phyloP scores from a whole-genome alignment of 495 filamentous ascomycete genomes.

The Talaromyces nanjingensis region DNA sequence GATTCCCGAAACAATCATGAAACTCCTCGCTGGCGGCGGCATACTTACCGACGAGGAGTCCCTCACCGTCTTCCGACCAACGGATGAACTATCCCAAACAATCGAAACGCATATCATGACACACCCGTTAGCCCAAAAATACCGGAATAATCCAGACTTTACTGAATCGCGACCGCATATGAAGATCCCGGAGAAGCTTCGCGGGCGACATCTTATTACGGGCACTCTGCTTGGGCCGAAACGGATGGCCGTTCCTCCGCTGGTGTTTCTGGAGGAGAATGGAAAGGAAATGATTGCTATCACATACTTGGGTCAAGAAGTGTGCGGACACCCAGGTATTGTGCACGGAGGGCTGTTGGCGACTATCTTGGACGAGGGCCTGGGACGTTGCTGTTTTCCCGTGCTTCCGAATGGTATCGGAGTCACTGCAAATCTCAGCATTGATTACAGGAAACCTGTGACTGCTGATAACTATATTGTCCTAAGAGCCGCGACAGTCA shows the following conservation, averaged over 20 bases:
- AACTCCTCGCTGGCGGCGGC: conserved; percentile 36
- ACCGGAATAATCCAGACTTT: conserved; percentile 63
- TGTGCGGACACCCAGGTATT: conserved; percentile 90
- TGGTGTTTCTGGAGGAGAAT: conserved; percentile 61
- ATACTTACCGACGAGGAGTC: conserved; percentile 65
- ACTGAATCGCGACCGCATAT: conserved; percentile 78
- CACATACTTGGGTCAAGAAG: conserved; percentile 68
- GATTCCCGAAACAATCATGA: conserved; percentile 17
- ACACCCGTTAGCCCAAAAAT: conserved; percentile 60
- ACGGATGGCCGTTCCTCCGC: conserved; percentile 75
- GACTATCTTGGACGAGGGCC: conserved; percentile 85
- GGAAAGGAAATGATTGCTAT: conserved; percentile 71
- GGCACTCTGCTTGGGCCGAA: conserved; percentile 71
- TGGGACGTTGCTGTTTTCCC: conserved; percentile 85
- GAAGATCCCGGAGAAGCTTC: conserved; percentile 64
- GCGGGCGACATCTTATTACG: conserved; percentile 70
- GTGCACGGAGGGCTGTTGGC: conserved; percentile 88
- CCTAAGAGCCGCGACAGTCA: conserved; percentile 71
- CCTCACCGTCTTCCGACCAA: conserved; percentile 56
- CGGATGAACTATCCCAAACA: conserved; percentile 50
- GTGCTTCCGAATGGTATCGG: conserved; percentile 83
- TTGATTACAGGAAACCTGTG: conserved; percentile 80
- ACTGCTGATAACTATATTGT: conserved; percentile 72
- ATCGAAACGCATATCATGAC: conserved; percentile 66
- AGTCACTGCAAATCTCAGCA: conserved; percentile 83